A percentile compares a stretch with the other conserved stretches of the same genome.
Evolutionary conservation across 768 basidiomycete species (phyloP).

Genomic region (Termitomyces heimii): DNA sequence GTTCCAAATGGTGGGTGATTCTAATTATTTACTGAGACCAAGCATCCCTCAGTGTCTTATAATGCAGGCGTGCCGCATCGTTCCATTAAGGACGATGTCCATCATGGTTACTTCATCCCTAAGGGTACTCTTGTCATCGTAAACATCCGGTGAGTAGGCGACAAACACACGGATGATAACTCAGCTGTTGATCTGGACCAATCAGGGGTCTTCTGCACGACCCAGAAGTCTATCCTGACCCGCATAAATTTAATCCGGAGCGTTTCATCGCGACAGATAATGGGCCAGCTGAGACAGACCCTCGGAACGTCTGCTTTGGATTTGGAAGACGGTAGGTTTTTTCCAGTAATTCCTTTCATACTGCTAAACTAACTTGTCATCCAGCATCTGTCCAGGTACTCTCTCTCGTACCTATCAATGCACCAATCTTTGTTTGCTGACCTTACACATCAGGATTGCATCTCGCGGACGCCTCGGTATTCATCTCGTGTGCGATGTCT

Average conservation of each 20-base stretch:
- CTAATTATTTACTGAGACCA: neutral
- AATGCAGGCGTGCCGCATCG: slow-evolving; percentile 46
- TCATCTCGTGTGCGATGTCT: slow-evolving; percentile 45
- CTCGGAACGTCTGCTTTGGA: slow-evolving; percentile 59
- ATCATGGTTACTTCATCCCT: slow-evolving; percentile 58
- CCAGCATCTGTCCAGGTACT: slow-evolving; percentile 44
- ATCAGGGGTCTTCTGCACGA: slow-evolving; percentile 50
- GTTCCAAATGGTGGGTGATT: slow-evolving; percentile 30
- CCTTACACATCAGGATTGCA: slow-evolving; percentile 32
- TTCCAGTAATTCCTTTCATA: neutral
- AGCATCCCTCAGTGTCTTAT: neutral
- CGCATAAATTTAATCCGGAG: slow-evolving; percentile 52
- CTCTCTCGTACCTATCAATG: neutral
- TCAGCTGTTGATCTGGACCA: neutral
- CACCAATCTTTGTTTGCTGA: slow-evolving; percentile 2
- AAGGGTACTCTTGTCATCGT: slow-evolving; percentile 48
- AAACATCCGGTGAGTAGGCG: slow-evolving; percentile 38
- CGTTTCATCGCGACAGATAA: slow-evolving; percentile 46
- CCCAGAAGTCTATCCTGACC: slow-evolving; percentile 44
- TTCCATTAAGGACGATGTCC: slow-evolving; percentile 52
- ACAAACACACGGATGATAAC: neutral
- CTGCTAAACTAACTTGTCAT: slow-evolving; percentile 2
- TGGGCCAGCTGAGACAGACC: slow-evolving; percentile 44
- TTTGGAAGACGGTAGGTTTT: slow-evolving; percentile 55
- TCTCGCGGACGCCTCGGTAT: slow-evolving; percentile 49